A percentile compares a stretch with the other conserved stretches of the same genome.
Conservation (phyloP, 1,284 basidiomycete genomes). For the Pascua guehoae region DNA sequence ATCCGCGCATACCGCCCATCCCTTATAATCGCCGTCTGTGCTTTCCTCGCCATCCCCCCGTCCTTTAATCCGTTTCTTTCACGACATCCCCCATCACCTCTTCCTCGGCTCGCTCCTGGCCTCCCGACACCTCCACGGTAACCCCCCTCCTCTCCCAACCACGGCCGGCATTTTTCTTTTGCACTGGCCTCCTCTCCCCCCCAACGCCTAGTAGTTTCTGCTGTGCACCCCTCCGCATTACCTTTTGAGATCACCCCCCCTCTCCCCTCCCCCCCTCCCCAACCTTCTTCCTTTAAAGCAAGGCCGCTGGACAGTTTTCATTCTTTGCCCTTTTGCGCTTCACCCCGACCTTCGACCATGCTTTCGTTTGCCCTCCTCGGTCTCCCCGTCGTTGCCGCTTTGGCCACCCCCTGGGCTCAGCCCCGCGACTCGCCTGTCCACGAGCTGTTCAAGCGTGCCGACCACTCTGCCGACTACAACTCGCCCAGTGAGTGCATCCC, state of each 20-base stretch:
- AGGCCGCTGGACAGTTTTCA: not conserved
- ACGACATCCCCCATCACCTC: too few relatives aligned
- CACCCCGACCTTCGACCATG: slow-evolving; percentile 4
- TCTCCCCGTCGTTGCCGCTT: slow-evolving; percentile 1
- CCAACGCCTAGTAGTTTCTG: not conserved
- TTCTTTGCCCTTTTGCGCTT: not conserved
- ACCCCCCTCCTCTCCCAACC: too few relatives aligned
- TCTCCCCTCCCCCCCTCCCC: not conserved
- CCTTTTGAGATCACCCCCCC: not conserved
- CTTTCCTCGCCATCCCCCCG: too few relatives aligned
- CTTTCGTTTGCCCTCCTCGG: slow-evolving; percentile 11
- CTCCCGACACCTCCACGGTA: too few relatives aligned
- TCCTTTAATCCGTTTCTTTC: too few relatives aligned
- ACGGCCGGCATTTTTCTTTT: too few relatives aligned
- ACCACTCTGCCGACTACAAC: slow-evolving; percentile 9
- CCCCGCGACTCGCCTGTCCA: slow-evolving; percentile 14
- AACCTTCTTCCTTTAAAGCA: not conserved
- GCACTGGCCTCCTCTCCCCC: too few relatives aligned
- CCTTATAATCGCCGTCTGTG: too few relatives aligned
- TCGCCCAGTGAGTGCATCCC: slow-evolving; percentile 11
- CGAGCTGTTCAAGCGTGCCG: slow-evolving; percentile 24
- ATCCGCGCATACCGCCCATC: too few relatives aligned
- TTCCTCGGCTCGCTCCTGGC: too few relatives aligned
- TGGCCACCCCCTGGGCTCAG: slow-evolving; percentile 10
- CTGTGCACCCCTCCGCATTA: not conserved